Evolutionary conservation across 2,329 filamentous ascomycete genomes (phyloP), one percentile per base, ranked within the genome.

Genomic region (Leptodontidium sp.): DNA sequence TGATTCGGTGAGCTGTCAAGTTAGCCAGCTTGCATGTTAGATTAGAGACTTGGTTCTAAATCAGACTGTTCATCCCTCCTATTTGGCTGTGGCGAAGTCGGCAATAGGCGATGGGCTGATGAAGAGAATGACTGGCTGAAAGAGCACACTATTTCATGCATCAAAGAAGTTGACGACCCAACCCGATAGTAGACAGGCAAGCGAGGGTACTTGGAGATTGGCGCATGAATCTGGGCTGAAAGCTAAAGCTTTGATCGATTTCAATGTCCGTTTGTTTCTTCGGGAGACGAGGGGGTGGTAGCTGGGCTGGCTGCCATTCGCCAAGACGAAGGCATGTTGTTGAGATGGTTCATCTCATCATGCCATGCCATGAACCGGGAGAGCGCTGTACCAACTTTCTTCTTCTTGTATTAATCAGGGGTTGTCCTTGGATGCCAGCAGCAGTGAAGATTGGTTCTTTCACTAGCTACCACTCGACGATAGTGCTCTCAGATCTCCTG

Each of bases 401-500:
- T 45, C 40, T 29, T 49, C 7, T 40, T 65, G 24, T 50, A 59
- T 17, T 24, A 0, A 38, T 55, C 62, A 61, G 49, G 62, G 67
- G 57, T 49, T n/a, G 29, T 32, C 38, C 57, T 49, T 65, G 57
- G 26, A 21, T 62, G 57, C 12, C 40, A 21, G 38, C 21, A 57
- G 47, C 35, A 49, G 9, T 32, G 61, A 38, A 61, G 14, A 8
- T 55, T 62, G 29, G 26, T 8, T 50, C 49, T 43, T 63, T 61
- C n/a, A 58, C 64, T 69, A 49, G 14, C 61, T 11, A 45, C 73
- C 71, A 75, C 67, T 73, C 67, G 59, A 69, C 67, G 43, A 15
- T 9, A 47, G 38, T 40, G 50, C 64, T 55, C 45, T 61, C 64
- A 61, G 58, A 69, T 70, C 65, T 70, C 57, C 45, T 74, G 65